Base-by-base conservation (phyloP, 371 early-diverging fungal genomes). In the Choanephora cucurbitarum region DNA sequence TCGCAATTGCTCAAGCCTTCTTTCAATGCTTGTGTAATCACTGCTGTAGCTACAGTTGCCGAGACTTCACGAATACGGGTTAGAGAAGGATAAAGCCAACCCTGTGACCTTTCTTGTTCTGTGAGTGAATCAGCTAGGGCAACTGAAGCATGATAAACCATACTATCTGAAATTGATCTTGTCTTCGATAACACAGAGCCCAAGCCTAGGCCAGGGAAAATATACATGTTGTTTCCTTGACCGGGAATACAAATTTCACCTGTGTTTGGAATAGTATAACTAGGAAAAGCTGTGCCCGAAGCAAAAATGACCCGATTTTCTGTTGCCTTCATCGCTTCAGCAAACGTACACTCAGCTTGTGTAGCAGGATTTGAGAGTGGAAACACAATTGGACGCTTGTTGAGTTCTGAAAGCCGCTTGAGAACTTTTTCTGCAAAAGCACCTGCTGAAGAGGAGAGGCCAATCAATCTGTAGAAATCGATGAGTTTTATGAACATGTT, bases 201-300 rank as follows among this genome's bases (percentile, higher is more conserved):
- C 24, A 94, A 75, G 19, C 95, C 95, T 21, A 96, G 79, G 50
- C 93, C 92, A 42, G 95, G 96, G 85, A 91, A 91, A 28, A 89
- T 85, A 62, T 89, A 91, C 90, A 91, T 91, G 78, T 94, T 94
- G 79, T 94, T 94, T 52, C 94, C 95, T 78, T 95, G 95, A 17
- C 91, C 94, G 13, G 94, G 91, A 50, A 82, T 66, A 19, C 69
- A 67, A 15, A 79, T 55, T 48, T 82, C 70, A 18, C 77, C 71
- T 14, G 89, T 85, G 24, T 67, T 66, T 14, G 88, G 86, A 23
- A 85, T 71, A 0, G 75, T 82, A 69, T 87, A 90, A 17, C 75
- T 57, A 33, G 95, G 95, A 81, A 95, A 95, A 14, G 92, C 93
- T 6, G 97, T 95, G 45, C 97, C 97, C 5, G 93, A 93, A n/a